These are phyloP conservation scores for Quercus variabilis DNA, from an alignment of 306 rosid species.

Conservation along the genomic window DNA sequence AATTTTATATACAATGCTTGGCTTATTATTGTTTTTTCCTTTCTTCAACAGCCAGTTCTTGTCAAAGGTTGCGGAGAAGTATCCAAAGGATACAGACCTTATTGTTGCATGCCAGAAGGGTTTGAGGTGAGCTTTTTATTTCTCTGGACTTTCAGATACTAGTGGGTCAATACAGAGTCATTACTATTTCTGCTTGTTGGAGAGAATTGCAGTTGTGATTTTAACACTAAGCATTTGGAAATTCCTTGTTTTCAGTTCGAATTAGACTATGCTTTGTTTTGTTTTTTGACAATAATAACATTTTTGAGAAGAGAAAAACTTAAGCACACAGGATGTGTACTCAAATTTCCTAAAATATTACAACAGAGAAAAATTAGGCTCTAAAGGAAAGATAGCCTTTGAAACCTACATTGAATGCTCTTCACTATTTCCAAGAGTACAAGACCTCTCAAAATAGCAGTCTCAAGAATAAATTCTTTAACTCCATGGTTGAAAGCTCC, in stretches of 20 bases:
- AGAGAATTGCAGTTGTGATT: constrained; percentile 5
- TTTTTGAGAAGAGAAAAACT: too few species aligned
- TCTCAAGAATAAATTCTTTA: too few species aligned
- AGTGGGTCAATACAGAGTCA: not conserved
- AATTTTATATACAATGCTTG: constrained; percentile 8
- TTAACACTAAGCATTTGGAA: constrained; percentile 14
- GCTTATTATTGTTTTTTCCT: constrained; percentile 15
- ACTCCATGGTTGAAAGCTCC: too few species aligned
- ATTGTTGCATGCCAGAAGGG: constrained; percentile 95
- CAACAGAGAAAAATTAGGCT: too few species aligned
- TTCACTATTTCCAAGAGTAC: too few species aligned
- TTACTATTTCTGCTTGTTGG: not conserved
- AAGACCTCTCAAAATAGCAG: too few species aligned
- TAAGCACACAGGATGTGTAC: too few species aligned
- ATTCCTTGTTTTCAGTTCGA: constrained; percentile 4
- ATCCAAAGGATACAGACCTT: constrained; percentile 75
- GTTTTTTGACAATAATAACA: too few species aligned
- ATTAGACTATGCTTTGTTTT: not conserved
- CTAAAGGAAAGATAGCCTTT: too few species aligned
- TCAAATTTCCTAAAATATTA: too few species aligned
- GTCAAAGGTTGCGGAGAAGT: constrained; percentile 68
- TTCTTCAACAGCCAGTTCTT: constrained; percentile 61
- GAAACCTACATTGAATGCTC: too few species aligned
- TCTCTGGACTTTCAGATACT: constrained; percentile 12
- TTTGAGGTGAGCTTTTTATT: constrained; percentile 52